A percentile compares a stretch with the other conserved stretches of the same genome.
These are phyloP conservation scores for Triticum aestivum DNA, from an alignment of 176 grass and related monocot genomes.

Conservation along the genomic window IWGSC_CS_RefSeq_v2.1 NC_057814.1:100426045-100426544, in stretches of 20 bases:
- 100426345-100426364: slow-evolving; percentile 59
- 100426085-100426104: slow-evolving; percentile 49
- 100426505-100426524: slow-evolving; percentile 69
- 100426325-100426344: slow-evolving; percentile 73
- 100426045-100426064: slow-evolving; percentile 67
- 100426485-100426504: slow-evolving; percentile 46
- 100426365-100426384: slow-evolving; percentile 55
- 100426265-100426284: slow-evolving; percentile 48
- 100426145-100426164: slow-evolving; percentile 53
- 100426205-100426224: slow-evolving; percentile 52
- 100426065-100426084: slow-evolving; percentile 69
- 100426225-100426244: slow-evolving; percentile 44
- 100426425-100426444: slow-evolving; percentile 70
- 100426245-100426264: slow-evolving; percentile 58
- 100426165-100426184: slow-evolving; percentile 45
- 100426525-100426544: slow-evolving; percentile 64
- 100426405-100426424: slow-evolving; percentile 64
- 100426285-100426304: slow-evolving; percentile 46
- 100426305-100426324: slow-evolving; percentile 52
- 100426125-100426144: slow-evolving; percentile 65
- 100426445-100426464: slow-evolving; percentile 79
- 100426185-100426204: slow-evolving; percentile 60
- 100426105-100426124: slow-evolving; percentile 40
- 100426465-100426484: slow-evolving; percentile 70
- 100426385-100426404: slow-evolving; percentile 56